These are phyloP conservation scores for Flaveria linearis DNA, from an alignment of 129 eudicot species.

Conservation along the genomic window DNA sequence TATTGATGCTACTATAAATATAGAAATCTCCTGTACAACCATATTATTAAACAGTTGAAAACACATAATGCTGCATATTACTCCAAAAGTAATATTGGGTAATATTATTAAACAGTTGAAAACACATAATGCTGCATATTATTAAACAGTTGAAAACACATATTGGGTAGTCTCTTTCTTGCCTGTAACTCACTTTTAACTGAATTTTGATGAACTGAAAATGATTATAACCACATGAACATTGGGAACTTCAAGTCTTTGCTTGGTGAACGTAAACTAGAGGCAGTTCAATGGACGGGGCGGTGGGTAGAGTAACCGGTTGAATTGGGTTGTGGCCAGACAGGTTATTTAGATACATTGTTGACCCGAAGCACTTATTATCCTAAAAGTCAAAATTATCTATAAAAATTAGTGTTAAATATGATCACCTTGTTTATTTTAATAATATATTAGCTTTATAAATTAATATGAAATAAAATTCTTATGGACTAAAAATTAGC, in stretches of 20 bases:
- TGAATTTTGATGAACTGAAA: neutral
- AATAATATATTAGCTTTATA: neutral
- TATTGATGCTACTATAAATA: neutral
- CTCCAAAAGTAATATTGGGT: neutral
- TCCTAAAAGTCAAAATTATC: neutral
- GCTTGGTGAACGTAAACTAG: neutral
- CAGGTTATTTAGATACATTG: neutral
- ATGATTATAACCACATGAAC: neutral
- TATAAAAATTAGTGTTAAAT: neutral
- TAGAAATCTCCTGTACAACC: neutral
- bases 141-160: neutral
- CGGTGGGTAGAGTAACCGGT: neutral
- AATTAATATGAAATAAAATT: neutral
- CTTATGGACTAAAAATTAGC: too few species aligned
- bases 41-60: constrained; percentile 8
- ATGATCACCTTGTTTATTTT: neutral
- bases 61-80: neutral
- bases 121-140: too few species aligned
- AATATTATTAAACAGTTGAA: constrained; percentile 10
- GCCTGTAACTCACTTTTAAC: neutral
- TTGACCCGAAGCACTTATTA: neutral
- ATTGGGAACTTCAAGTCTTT: neutral
- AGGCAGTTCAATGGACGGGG: neutral
- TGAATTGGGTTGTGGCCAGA: neutral
- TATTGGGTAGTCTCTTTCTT: neutral